Conservation (phyloP, 139 green algal species). For the Nannochloris sp. region DNA sequence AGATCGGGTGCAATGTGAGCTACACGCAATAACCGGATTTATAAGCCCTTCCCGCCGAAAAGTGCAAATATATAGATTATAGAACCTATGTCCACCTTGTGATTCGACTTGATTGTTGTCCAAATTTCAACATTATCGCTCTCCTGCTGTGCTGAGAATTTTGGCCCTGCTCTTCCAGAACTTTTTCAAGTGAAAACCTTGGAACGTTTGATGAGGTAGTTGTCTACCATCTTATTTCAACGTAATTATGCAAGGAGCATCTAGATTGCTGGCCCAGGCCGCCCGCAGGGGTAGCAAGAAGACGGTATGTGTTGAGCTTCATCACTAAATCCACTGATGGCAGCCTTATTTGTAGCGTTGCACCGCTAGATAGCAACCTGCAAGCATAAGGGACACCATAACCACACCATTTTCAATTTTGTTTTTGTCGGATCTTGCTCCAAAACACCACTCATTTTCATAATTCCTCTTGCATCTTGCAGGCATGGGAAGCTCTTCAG, state of each 20-base stretch:
- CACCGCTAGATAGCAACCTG: background rate
- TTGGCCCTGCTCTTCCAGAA: background rate
- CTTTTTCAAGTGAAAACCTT: background rate
- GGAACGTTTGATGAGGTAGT: background rate
- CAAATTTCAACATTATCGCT: too few relatives aligned
- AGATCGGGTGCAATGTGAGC: too few relatives aligned
- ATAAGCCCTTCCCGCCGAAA: too few relatives aligned
- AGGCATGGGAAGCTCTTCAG: slow-evolving; percentile 21
- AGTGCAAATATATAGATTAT: too few relatives aligned
- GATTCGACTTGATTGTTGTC: too few relatives aligned
- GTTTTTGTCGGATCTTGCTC: background rate
- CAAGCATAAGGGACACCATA: background rate
- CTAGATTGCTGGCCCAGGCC: background rate
- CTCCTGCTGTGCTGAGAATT: background rate
- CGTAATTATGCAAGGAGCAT: background rate
- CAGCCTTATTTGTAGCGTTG: too few relatives aligned
- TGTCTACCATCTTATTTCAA: background rate
- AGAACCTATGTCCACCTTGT: too few relatives aligned
- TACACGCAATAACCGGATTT: too few relatives aligned
- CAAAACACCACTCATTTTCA: background rate
- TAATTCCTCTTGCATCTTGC: too few relatives aligned
- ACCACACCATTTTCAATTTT: background rate
- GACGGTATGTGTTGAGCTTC: background rate
- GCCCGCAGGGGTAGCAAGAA: background rate
- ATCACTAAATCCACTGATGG: too few relatives aligned